Evolutionary conservation across 176 grass and related monocot species (phyloP), one percentile per base, ranked within the genome.

Genomic region (Ananas comosus): DNA sequence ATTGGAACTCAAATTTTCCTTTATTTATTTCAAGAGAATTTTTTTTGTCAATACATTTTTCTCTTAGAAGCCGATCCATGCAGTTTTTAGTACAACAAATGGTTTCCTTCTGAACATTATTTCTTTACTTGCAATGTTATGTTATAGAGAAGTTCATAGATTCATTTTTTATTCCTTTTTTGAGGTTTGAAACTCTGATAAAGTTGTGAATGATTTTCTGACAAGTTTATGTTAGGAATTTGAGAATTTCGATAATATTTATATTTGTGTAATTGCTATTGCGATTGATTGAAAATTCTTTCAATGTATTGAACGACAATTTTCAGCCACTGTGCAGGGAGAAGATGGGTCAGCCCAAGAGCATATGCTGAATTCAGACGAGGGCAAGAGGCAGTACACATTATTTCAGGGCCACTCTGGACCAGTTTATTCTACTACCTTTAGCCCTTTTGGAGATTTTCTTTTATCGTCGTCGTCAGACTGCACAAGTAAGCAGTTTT

Each of bases 401-500:
- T 77, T 97, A 71, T 87, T 92, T 68, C 86, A 97, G 75, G 94
- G 94, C 70, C 94, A 97, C 76, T 83, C 86, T 75, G 94, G 89
- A 49, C 94, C 94, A 74, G 87, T 97, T 81, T 90, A 92, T 85
- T 97, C 94, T 2, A 80, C 80, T 9, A 81, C 89, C 24, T 97
- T 97, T 69, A 92, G 86, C 27, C 94, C 86, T 68, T 85, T 90
- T 79, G 94, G 88, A 53, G 89, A 97, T 83, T 97, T 85, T 81
- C 81, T 97, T 64, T 56, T 97, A 64, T 92, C 94, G 10, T 85
- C 89, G 42, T 97, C 94, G 71, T 97, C 94, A 81, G 94, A 97
- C 25, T 92, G 81, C 14, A 97, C 94, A 82, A 78, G 94, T 97
- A 88, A 87, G 74, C 48, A 21, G 64, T 72, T 47, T 65, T 67